These are phyloP conservation scores for Henningerozyma blattae DNA, from an alignment of 805 yeast genomes.

Conservation along the genomic window DNA sequence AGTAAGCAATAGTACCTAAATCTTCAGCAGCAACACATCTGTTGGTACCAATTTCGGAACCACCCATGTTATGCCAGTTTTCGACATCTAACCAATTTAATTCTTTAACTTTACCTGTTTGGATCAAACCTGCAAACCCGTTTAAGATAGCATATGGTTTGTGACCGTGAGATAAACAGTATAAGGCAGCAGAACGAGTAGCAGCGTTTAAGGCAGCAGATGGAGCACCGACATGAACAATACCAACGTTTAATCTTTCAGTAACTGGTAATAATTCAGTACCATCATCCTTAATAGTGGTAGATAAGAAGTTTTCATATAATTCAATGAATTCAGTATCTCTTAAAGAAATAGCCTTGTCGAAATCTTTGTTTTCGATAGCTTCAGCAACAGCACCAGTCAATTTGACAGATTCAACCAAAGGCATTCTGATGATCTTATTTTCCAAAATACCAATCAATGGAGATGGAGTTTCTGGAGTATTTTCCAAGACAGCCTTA, in stretches of 20 bases:
- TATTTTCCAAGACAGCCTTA: conserved; percentile 75
- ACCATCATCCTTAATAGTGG: conserved; percentile 57
- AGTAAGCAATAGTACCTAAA: conserved; percentile 83
- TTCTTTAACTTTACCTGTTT: conserved; percentile 73
- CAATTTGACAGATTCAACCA: conserved; percentile 79
- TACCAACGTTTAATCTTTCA: conserved; percentile 63
- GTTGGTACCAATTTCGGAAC: conserved; percentile 95
- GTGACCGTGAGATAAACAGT: conserved; percentile 85
- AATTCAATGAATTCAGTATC: conserved; percentile 83
- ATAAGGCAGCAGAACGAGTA: conserved; percentile 77
- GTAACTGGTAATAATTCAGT: conserved; percentile 46
- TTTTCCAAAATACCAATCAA: conserved; percentile 85
- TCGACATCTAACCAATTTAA: conserved; percentile 78
- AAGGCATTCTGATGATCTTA: conserved; percentile 70
- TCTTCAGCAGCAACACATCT: conserved; percentile 75
- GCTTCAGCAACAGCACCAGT: conserved; percentile 90
- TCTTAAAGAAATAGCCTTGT: conserved; percentile 74
- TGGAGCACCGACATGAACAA: conserved; percentile 92
- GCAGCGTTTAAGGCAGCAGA: conserved; percentile 95
- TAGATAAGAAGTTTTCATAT: conserved; percentile 56
- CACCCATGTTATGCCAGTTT: conserved; percentile 83
- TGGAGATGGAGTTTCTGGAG: conserved; percentile 89
- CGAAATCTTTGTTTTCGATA: conserved; percentile 66
- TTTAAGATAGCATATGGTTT: conserved; percentile 81
- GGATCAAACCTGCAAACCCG: conserved; percentile 83